phyloP scores from a whole-genome alignment of 805 yeast species.

The Limtongia smithiae region DNA sequence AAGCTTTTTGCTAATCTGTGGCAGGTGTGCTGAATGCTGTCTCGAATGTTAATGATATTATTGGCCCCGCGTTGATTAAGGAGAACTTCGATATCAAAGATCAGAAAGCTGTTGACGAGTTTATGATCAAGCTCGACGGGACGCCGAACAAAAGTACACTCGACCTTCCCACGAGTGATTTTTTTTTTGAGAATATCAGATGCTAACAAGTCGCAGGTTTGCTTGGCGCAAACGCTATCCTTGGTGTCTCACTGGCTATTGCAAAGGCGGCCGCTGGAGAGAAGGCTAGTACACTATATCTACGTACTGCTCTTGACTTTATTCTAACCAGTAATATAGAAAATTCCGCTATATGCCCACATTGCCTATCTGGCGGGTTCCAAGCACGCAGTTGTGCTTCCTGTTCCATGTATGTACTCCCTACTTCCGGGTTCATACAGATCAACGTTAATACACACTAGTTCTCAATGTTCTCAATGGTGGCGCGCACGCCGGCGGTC shows the following conservation, averaged over 20 bases:
- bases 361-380: constrained; percentile 75
- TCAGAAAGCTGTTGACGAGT: constrained; percentile 83
- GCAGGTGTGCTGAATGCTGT: constrained; percentile 79
- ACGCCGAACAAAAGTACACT: constrained; percentile 82
- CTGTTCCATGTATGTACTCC: constrained; percentile 64
- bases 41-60: constrained; percentile 87
- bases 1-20: too few species aligned
- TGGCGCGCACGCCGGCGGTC: constrained; percentile 99
- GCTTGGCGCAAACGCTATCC: constrained; percentile 97
- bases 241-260: constrained; percentile 96
- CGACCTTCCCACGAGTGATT: too few species aligned
- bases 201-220: constrained; percentile 41
- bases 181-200: too few species aligned
- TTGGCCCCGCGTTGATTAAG: constrained; percentile 89
- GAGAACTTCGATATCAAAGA: constrained; percentile 78
- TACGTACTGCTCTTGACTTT: neutral
- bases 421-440: neutral
- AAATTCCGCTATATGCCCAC: constrained; percentile 90
- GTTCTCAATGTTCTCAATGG: constrained; percentile 98
- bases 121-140: constrained; percentile 85
- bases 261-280: constrained; percentile 98
- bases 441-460: constrained; percentile 31
- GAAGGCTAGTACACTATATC: constrained; percentile 41
- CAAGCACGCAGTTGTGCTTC: constrained; percentile 82
- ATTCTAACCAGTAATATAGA: constrained; percentile 38